Evolutionary conservation across 1,284 basidiomycete species (phyloP).

Genomic region (Malassezia sp.): DNA sequence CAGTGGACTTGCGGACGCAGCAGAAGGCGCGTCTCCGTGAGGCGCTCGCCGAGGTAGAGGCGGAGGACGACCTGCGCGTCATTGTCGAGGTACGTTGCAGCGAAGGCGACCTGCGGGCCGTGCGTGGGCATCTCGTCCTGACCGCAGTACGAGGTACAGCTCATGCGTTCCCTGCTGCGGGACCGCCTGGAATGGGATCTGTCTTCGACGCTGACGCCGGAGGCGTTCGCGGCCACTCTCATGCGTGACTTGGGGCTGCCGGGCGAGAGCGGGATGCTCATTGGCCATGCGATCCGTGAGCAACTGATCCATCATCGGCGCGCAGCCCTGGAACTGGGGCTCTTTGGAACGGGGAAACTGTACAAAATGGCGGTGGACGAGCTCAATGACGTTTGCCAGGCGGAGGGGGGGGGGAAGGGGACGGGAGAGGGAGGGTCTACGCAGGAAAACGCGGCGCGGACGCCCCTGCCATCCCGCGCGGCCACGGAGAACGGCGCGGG

Average conservation of each 20-base stretch:
- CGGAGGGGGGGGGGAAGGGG: not conserved
- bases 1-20: not conserved
- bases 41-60: constrained; percentile 20
- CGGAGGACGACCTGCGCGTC: constrained; percentile 39
- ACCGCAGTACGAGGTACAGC: constrained; percentile 86
- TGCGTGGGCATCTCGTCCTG: not conserved
- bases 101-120: not conserved
- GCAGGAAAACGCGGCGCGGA: not conserved
- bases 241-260: constrained; percentile 76
- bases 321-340: constrained; percentile 82
- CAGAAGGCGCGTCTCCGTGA: constrained; percentile 12
- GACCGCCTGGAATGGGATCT: constrained; percentile 99
- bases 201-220: constrained; percentile 77
- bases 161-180: constrained; percentile 74
- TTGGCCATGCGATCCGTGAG: constrained; percentile 85
- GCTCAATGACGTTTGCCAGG: constrained; percentile 7
- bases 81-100: constrained; percentile 37
- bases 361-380: constrained; percentile 27
- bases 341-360: constrained; percentile 53
- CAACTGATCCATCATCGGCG: constrained; percentile 84
- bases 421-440: not conserved
- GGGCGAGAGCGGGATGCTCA: constrained; percentile 73
- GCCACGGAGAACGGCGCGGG: not conserved
- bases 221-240: constrained; percentile 68
- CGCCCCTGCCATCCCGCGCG: not conserved